A percentile compares a stretch with the other conserved stretches of the same genome.
These are phyloP conservation scores for Exophiala dermatitidis DNA, from an alignment of 2,329 filamentous ascomycete genomes.

Conservation along the genomic window DNA sequence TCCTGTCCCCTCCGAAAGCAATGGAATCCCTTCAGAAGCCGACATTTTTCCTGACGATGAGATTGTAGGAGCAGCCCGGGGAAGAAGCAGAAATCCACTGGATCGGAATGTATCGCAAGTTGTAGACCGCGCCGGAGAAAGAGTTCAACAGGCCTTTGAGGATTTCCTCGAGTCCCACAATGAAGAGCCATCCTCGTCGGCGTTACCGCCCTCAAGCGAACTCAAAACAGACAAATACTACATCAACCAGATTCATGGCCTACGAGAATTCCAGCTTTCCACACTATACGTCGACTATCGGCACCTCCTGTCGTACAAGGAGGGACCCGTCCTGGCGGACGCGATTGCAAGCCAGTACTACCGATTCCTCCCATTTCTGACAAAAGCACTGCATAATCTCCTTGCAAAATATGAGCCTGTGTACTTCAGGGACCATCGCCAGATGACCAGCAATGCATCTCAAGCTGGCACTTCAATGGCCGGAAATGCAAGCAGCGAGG, in stretches of 20 bases:
- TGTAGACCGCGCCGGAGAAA: conserved; percentile 55
- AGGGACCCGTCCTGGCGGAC: conserved; percentile 58
- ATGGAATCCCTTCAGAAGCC: conserved; percentile 49
- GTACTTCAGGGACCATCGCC: conserved; percentile 88
- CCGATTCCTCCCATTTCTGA: conserved; percentile 86
- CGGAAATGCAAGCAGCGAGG: conserved; percentile 52
- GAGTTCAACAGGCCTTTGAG: conserved; percentile 56
- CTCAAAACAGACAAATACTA: conserved; percentile 58
- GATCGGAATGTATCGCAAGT: conserved; percentile 51
- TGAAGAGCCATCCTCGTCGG: conserved; percentile 52
- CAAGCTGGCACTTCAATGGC: conserved; percentile 59
- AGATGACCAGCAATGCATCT: conserved; percentile 68
- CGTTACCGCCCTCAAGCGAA: conserved; percentile 47
- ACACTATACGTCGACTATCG: conserved; percentile 63
- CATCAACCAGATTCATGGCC: conserved; percentile 58
- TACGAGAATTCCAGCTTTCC: conserved; percentile 54
- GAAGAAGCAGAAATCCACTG: conserved; percentile 44
- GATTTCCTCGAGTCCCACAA: conserved; percentile 55
- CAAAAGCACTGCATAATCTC: conserved; percentile 79
- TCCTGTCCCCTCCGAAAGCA: conserved; percentile 42
- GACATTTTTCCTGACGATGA: conserved; percentile 57
- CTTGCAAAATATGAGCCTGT: conserved; percentile 90
- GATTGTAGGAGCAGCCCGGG: conserved; percentile 47
- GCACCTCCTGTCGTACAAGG: conserved; percentile 72
- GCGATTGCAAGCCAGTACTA: conserved; percentile 90